Conservation (phyloP, 495 filamentous ascomycete species). For the Stereocaulon alpinum region DNA sequence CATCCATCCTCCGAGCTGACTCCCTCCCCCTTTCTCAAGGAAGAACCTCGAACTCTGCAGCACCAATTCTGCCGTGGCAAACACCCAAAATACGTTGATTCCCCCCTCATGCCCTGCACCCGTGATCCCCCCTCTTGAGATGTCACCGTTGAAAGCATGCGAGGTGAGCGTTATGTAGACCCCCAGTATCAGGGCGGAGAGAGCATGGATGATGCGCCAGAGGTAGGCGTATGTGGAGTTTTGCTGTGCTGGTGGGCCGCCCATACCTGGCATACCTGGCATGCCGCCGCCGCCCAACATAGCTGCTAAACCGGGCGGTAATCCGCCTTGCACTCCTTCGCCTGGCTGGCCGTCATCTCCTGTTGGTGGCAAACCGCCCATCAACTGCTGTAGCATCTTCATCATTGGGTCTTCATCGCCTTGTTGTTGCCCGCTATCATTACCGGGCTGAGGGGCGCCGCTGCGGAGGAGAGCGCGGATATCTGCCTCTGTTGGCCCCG, state of each 20-base stretch:
- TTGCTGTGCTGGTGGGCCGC: slow-evolving; percentile 24
- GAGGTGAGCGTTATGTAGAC: slow-evolving; percentile 54
- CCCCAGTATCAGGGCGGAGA: slow-evolving; percentile 61
- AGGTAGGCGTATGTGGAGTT: slow-evolving; percentile 33
- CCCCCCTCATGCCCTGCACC: slow-evolving; percentile 20
- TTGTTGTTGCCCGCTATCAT: slow-evolving; percentile 27
- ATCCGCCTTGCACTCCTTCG: slow-evolving; percentile 19
- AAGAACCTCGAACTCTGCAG: slow-evolving; percentile 58
- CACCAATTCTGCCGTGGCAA: slow-evolving; percentile 70
- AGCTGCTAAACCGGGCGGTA: slow-evolving; percentile 29
- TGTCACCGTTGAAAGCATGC: slow-evolving; percentile 55
- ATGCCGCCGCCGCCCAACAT: slow-evolving; percentile 21
- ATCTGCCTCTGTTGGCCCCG: slow-evolving; percentile 19
- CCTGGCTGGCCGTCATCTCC: slow-evolving; percentile 25
- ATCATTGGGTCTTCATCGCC: slow-evolving; percentile 48
- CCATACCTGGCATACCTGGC: slow-evolving; percentile 25
- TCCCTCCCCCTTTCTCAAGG: slow-evolving; percentile 38
- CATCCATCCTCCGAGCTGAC: slow-evolving; percentile 37
- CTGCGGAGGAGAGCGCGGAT: slow-evolving; percentile 36
- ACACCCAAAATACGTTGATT: slow-evolving; percentile 58
- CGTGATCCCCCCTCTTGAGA: slow-evolving; percentile 17
- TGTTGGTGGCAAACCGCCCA: slow-evolving; percentile 34
- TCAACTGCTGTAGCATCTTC: slow-evolving; percentile 50
- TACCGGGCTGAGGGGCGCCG: slow-evolving; percentile 26
- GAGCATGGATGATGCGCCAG: slow-evolving; percentile 67